These are phyloP conservation scores for Teratosphaeriaceae sp. DNA, from an alignment of 2,329 filamentous ascomycete genomes.

Conservation along the genomic window DNA sequence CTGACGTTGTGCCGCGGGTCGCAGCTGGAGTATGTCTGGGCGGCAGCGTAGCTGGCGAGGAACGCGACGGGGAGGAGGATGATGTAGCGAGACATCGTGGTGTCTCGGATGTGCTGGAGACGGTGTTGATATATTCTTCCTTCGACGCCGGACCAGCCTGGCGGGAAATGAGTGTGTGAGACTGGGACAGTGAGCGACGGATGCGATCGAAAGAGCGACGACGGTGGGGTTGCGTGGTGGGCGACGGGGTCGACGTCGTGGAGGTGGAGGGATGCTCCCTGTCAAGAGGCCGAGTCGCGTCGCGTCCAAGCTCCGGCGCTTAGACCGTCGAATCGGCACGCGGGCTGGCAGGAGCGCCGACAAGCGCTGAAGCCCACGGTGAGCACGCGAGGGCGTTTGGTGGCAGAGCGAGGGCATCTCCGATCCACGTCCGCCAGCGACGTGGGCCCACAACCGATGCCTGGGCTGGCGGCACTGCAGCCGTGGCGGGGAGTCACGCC, in stretches of 20 bases:
- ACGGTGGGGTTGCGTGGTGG: background rate
- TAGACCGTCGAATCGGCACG: too few relatives aligned
- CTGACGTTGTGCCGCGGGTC: slow-evolving; percentile 60
- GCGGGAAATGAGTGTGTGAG: too few relatives aligned
- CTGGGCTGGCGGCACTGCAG: too few relatives aligned
- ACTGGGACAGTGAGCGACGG: too few relatives aligned
- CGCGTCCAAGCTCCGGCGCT: slow-evolving; percentile 1
- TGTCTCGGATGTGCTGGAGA: background rate
- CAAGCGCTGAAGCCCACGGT: too few relatives aligned
- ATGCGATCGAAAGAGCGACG: background rate
- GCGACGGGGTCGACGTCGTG: background rate
- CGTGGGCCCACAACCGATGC: too few relatives aligned
- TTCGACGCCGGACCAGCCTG: slow-evolving; percentile 8
- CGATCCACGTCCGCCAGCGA: too few relatives aligned
- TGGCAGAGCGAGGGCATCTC: too few relatives aligned
- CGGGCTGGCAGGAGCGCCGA: too few relatives aligned
- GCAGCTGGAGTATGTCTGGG: slow-evolving; percentile 72
- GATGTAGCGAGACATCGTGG: slow-evolving; percentile 14
- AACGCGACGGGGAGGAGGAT: slow-evolving; percentile 16
- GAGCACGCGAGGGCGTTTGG: too few relatives aligned
- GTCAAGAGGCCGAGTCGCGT: background rate
- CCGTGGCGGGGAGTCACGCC: too few relatives aligned
- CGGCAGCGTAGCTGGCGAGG: slow-evolving; percentile 31
- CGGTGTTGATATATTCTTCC: background rate
- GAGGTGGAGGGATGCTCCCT: background rate